These are phyloP conservation scores for Phytophthora pisi DNA, from an alignment of 352 stramenopile genomes.

Conservation along the genomic window DNA sequence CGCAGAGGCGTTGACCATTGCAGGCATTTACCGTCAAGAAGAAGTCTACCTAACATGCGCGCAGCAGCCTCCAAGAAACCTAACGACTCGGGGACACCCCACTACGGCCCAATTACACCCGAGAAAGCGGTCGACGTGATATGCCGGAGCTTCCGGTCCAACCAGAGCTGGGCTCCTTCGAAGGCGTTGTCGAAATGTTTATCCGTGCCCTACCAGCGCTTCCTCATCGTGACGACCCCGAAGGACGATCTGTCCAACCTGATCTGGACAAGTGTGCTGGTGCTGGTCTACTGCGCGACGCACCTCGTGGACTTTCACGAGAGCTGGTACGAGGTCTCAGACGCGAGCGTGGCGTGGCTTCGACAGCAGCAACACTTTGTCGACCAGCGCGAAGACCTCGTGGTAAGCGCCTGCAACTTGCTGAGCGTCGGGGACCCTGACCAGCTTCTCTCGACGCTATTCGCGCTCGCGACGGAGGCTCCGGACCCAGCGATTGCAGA, in stretches of 20 bases:
- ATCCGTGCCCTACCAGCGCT: conserved; percentile 34
- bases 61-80: conserved; percentile 8
- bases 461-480: conserved; percentile 41
- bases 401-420: conserved; percentile 46
- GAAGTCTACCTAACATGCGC: not conserved
- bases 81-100: not conserved
- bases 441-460: conserved; percentile 48
- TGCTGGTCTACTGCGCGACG: conserved; percentile 48
- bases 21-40: not conserved
- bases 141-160: conserved; percentile 36
- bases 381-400: conserved; percentile 56
- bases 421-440: conserved; percentile 38
- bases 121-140: conserved; percentile 47
- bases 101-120: conserved; percentile 15
- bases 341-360: conserved; percentile 47
- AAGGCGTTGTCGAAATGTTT: conserved; percentile 55
- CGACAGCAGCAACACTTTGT: conserved; percentile 54
- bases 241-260: conserved; percentile 59
- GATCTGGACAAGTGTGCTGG: conserved; percentile 59
- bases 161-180: conserved; percentile 47
- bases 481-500: conserved; percentile 17
- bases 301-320: conserved; percentile 56
- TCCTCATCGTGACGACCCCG: conserved; percentile 40
- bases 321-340: conserved; percentile 52
- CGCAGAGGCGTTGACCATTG: not conserved